Evolutionary conservation across 179 eudicot genomes (phyloP), one percentile per base, ranked within the genome.

Genomic region (Nepenthes alata): DNA sequence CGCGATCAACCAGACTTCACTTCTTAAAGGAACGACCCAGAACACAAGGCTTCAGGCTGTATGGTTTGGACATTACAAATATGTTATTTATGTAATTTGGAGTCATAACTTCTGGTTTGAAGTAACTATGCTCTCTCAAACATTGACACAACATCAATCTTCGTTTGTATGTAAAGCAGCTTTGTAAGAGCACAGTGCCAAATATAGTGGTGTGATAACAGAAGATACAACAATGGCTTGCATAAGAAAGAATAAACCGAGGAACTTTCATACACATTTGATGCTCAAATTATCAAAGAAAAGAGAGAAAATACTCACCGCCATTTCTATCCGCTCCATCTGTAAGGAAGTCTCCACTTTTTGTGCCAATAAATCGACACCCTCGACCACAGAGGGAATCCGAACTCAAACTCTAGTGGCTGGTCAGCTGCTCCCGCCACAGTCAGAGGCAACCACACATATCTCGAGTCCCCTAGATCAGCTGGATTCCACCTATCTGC

Each of bases 401-500:
- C 98, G 61, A 91, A 89, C 54, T 76, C 81, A 69, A 79, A 86
- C 52, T 85, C 95, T 2, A 86, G 70, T 47, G 96, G 95, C 66
- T 73, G 81, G 65, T 89, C 96, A 12, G 72, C 91, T 6, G 93
- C 80, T 37, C 96, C 96, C 11, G 79, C 84, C 39, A 86, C 85
- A 8, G 71, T 71, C 51, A 89, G 65, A 15, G 98, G 98, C 74
- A 91, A 66, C 98, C 98, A 91, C 2, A 91, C 85, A 51, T 91
- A 86, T 60, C 98, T 83, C 2, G 98, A 91, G 70, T 91, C 95
- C 83, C 84, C 81, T 72, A 91, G 70, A 69, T 91, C 95, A 0
- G 93, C 85, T 0, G 96, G 98, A 64, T 85, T 91, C 98, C 98
- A 91, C 59, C 98, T 61, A 74, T 91, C 95, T 2, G 98, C 95